Conservation (phyloP, 371 early-diverging fungal genomes). For the Mycotypha africana region DNA sequence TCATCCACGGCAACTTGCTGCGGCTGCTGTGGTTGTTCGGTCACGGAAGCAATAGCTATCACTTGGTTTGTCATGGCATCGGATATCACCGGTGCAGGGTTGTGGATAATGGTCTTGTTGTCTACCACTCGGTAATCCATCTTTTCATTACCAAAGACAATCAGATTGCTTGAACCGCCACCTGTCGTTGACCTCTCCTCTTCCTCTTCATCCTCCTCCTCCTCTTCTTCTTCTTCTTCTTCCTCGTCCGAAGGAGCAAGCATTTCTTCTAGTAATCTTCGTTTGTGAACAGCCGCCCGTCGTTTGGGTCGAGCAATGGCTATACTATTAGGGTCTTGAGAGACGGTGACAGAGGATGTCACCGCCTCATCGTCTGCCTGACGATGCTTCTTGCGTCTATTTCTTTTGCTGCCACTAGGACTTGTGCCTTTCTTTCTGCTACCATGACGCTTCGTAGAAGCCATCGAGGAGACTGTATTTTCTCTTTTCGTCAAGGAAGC, state of each 20-base stretch:
- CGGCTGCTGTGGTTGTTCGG: too few species aligned
- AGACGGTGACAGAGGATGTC: constrained; percentile 12
- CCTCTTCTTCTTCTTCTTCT: constrained; percentile 19
- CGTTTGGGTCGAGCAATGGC: constrained; percentile 38
- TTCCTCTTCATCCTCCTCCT: constrained; percentile 15
- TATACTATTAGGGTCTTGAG: constrained; percentile 27
- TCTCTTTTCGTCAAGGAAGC: constrained; percentile 26
- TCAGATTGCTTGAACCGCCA: too few species aligned
- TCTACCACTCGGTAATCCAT: constrained; percentile 40
- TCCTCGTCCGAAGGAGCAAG: constrained; percentile 33
- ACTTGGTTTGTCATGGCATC: constrained; percentile 1
- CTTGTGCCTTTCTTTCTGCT: neutral
- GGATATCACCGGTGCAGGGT: constrained; percentile 5
- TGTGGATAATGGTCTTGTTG: constrained; percentile 38
- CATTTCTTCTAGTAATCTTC: constrained; percentile 38
- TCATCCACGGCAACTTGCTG: constrained; percentile 11
- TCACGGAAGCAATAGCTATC: neutral
- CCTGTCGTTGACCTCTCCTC: constrained; percentile 18
- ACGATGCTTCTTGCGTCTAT: constrained; percentile 3
- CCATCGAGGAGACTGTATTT: too few species aligned
- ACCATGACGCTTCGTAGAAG: neutral
- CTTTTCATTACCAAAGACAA: constrained; percentile 34
- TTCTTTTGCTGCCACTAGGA: too few species aligned
- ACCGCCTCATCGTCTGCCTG: constrained; percentile 15
- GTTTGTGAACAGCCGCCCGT: constrained; percentile 40